Conservation (phyloP, 208 protist species). For the Crithidia brevicula region DNA sequence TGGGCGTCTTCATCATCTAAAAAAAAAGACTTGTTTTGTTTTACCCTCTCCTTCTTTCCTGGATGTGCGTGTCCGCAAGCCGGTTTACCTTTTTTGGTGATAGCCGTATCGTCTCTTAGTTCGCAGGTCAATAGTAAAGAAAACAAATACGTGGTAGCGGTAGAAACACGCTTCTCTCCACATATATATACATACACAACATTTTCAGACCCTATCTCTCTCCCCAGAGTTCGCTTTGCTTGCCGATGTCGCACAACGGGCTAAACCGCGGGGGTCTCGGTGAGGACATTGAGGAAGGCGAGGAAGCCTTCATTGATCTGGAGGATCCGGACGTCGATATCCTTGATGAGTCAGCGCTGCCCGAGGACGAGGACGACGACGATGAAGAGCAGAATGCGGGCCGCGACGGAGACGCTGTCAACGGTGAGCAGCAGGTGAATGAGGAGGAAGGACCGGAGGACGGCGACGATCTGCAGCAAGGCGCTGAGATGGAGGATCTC, state of each 20-base stretch:
- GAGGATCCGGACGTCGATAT: slow-evolving; percentile 84
- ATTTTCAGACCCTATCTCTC: no score
- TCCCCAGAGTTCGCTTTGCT: no score
- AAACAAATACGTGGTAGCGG: no score
- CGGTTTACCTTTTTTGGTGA: no score
- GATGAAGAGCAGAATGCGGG: slow-evolving; percentile 56
- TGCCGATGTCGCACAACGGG: slow-evolving; percentile 25
- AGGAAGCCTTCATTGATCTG: slow-evolving; percentile 85
- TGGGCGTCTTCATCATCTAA: no score
- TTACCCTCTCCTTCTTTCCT: no score
- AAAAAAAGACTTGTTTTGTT: no score
- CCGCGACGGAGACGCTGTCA: slow-evolving; percentile 14
- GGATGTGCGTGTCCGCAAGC: no score
- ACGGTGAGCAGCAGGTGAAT: slow-evolving; percentile 12
- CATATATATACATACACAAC: no score
- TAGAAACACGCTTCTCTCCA: no score
- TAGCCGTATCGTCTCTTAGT: no score
- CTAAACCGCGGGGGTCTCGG: slow-evolving; percentile 21
- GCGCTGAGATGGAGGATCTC: slow-evolving; percentile 70
- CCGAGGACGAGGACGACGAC: slow-evolving; percentile 34
- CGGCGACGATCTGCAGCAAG: slow-evolving; percentile 27
- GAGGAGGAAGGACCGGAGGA: slow-evolving; percentile 23
- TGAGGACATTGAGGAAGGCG: slow-evolving; percentile 50
- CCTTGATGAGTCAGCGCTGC: slow-evolving; percentile 52
- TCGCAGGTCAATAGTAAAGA: no score